Percentiles rank a stretch among this genome's conserved stretches.
Evolutionary conservation across 805 yeast genomes (phyloP).

Genomic region (Wickerhamiella siamensis): DNA sequence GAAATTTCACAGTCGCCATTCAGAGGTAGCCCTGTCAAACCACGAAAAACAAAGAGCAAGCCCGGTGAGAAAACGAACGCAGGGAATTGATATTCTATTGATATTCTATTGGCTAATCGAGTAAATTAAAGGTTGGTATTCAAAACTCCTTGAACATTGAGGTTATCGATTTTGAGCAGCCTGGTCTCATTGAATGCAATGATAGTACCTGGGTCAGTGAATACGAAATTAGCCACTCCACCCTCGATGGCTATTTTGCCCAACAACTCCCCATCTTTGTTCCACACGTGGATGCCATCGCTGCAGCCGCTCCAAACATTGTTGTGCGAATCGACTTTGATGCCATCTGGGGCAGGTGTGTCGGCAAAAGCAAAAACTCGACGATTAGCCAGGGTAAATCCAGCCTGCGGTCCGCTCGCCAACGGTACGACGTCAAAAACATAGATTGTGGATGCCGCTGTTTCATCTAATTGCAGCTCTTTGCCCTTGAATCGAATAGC

Average conservation of each 20-base stretch:
- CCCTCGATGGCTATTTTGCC: slow-evolving; percentile 19
- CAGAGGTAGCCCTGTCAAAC: background rate
- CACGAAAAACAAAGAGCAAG: background rate
- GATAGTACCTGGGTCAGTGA: slow-evolving; percentile 17
- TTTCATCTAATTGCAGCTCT: background rate
- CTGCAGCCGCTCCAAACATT: slow-evolving; percentile 21
- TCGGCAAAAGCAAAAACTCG: slow-evolving; percentile 21
- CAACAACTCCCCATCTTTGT: slow-evolving; percentile 16
- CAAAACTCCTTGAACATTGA: background rate
- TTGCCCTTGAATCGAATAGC: background rate
- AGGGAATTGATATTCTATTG: too few species aligned
- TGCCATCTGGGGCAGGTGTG: slow-evolving; percentile 21
- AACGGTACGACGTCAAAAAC: slow-evolving; percentile 19
- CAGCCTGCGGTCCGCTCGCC: background rate
- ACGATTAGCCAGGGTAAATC: slow-evolving; percentile 12
- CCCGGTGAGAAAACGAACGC: too few species aligned
- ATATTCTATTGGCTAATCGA: background rate
- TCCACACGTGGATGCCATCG: slow-evolving; percentile 22
- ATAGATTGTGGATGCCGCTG: slow-evolving; percentile 17
- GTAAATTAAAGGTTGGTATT: background rate
- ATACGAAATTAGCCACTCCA: slow-evolving; percentile 20
- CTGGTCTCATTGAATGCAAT: slow-evolving; percentile 17
- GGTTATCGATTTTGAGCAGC: background rate
- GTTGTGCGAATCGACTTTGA: slow-evolving; percentile 18
- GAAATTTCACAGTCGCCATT: slow-evolving; percentile 3